A percentile compares a stretch with the other conserved stretches of the same genome.
phyloP scores from a whole-genome alignment of 2,329 filamentous ascomycete genomes.

The Fusarium proliferatum region DNA sequence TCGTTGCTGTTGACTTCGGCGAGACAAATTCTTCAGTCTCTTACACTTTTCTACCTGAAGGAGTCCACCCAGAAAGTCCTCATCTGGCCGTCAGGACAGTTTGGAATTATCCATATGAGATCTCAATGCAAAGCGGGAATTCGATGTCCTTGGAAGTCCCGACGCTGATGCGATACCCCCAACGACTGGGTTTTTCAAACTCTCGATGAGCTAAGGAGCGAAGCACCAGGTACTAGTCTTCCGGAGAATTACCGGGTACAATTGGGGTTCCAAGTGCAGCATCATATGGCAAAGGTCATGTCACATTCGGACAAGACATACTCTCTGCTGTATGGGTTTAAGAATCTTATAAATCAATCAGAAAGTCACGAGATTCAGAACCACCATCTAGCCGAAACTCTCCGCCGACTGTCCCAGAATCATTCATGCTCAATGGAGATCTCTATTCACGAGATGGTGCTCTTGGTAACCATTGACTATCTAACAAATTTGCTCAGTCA shows the following conservation, averaged over 20 bases:
- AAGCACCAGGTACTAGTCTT: not conserved
- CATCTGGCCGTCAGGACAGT: no score
- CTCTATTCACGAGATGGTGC: not conserved
- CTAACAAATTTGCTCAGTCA: not conserved
- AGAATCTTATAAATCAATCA: not conserved
- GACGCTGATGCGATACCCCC: not conserved
- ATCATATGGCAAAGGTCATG: not conserved
- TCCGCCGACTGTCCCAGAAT: not conserved
- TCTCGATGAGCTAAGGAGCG: not conserved
- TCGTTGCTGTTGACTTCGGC: slow-evolving; percentile 5
- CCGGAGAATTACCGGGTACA: not conserved
- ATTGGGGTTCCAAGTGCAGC: slow-evolving; percentile 2
- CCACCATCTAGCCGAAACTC: not conserved
- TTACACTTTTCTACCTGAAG: not conserved
- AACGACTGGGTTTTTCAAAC: not conserved
- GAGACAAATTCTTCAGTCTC: not conserved
- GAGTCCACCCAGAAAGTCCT: no score
- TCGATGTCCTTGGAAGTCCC: not conserved
- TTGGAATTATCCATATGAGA: no score
- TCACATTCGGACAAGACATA: not conserved
- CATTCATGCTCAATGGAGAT: not conserved
- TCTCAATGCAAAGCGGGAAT: no score
- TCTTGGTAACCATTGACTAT: not conserved
- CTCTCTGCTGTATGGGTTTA: not conserved
- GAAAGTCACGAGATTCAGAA: not conserved